A percentile compares a stretch with the other conserved stretches of the same genome.
These are phyloP conservation scores for Aspergillus funiculosus DNA, from an alignment of 495 filamentous ascomycete genomes.

Conservation along the genomic window DNA sequence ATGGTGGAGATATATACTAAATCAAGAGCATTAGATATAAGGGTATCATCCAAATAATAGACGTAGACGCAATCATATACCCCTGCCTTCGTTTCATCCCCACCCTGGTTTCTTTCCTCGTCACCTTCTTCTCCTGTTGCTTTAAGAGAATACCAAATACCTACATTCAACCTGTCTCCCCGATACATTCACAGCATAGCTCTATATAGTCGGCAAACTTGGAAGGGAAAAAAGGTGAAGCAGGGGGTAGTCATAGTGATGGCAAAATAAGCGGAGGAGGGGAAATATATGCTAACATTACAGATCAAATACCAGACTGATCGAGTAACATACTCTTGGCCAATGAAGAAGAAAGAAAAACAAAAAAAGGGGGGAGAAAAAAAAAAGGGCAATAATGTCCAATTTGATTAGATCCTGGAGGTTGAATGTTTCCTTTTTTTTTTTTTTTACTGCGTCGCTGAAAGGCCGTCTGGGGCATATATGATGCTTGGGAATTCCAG, in stretches of 20 bases:
- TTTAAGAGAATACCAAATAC: slow-evolving; percentile 15
- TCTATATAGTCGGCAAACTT: slow-evolving; percentile 21
- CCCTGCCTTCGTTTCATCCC: not conserved
- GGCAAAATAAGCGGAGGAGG: slow-evolving; percentile 1
- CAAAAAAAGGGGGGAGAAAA: not conserved
- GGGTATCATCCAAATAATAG: slow-evolving; percentile 3
- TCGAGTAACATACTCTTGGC: slow-evolving; percentile 9
- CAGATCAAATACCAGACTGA: slow-evolving; percentile 14
- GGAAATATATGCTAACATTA: slow-evolving; percentile 16
- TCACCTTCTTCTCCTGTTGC: slow-evolving; percentile 2
- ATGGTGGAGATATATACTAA: not conserved
- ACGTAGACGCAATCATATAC: not conserved
- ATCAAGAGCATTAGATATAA: slow-evolving; percentile 11
- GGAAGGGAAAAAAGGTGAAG: slow-evolving; percentile 10
- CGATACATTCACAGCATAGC: slow-evolving; percentile 19
- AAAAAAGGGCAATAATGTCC: slow-evolving; percentile 2
- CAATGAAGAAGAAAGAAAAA: slow-evolving; percentile 4
- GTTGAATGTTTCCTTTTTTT: not conserved
- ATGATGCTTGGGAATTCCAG: not conserved
- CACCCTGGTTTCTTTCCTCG: slow-evolving; percentile 3
- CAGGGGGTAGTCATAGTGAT: slow-evolving; percentile 2
- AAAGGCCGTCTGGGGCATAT: not conserved
- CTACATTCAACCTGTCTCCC: slow-evolving; percentile 17
- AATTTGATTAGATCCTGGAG: slow-evolving; percentile 5
- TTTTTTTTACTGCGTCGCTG: not conserved